phyloP scores from a whole-genome alignment of 306 rosid genomes.

The Cercis canadensis region DNA sequence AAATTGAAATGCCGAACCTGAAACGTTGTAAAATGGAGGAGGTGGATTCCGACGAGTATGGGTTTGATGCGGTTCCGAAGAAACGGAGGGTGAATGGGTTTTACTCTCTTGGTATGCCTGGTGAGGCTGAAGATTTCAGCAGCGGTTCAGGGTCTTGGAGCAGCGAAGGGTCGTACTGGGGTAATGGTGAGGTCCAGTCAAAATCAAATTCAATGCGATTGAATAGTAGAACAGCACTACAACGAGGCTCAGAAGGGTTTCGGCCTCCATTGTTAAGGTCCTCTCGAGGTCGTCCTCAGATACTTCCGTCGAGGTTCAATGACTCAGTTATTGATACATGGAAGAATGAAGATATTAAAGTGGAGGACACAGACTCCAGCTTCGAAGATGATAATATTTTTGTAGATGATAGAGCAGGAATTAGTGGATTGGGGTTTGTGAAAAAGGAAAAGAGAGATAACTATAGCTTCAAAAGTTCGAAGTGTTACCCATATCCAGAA shows the following conservation, averaged over 20 bases:
- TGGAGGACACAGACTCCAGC: conserved; percentile 44
- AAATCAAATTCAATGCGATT: conserved; percentile 47
- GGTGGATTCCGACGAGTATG: conserved; percentile 49
- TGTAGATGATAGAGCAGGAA: conserved; percentile 38
- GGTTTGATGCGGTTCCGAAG: conserved; percentile 52
- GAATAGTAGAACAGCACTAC: conserved; percentile 35
- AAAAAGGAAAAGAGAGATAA: conserved; percentile 44
- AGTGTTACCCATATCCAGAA: conserved; percentile 34
- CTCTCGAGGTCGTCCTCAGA: conserved; percentile 74
- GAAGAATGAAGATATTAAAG: conserved; percentile 49
- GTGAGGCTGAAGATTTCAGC: conserved; percentile 61
- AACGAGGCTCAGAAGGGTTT: conserved; percentile 24
- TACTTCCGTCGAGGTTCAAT: conserved; percentile 70
- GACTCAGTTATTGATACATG: conserved; percentile 64
- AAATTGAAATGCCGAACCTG: conserved; percentile 80
- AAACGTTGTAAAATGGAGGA: conserved; percentile 81
- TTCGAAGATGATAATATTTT: conserved; percentile 51
- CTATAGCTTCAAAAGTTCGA: conserved; percentile 38
- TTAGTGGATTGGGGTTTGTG: conserved; percentile 34
- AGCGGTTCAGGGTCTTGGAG: conserved; percentile 67
- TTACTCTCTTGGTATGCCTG: conserved; percentile 44
- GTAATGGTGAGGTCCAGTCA: conserved; percentile 58
- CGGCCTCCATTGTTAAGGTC: conserved; percentile 63
- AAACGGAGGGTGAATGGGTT: conserved; percentile 57
- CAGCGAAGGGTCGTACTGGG: conserved; percentile 61